Evolutionary conservation across 2,329 filamentous ascomycete genomes (phyloP), one percentile per base, ranked within the genome.

Genomic region (Cladorrhinum sp.): DNA sequence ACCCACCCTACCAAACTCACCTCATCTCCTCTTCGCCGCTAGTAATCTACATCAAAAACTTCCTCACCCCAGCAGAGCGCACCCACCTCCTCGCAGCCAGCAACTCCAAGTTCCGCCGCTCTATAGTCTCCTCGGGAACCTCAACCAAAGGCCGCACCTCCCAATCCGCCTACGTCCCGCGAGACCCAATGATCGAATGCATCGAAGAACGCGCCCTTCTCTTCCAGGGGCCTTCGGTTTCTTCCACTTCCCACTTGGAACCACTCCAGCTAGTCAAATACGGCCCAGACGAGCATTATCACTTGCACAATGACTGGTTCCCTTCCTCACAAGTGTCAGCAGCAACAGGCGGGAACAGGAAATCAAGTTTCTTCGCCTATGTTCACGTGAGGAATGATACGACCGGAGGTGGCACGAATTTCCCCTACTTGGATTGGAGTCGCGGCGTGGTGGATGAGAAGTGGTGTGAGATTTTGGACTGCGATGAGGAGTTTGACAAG

Each of bases 251-350:
- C 1, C 72, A 78, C 59, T 71, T 81, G 8, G 79, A 81, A 69
- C 78, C 79, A 0, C 67, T 82, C 12, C 79, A 81, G 67, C 75
- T 81, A 3, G 79, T 81, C 58, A 76, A 75, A 64, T 82, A 82
- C 66, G 75, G 69, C 33, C 62, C 67, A 10, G 76, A 76, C n/a
- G 76, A 79, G 66, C 76, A 73, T 60, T 81, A 79, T 68, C 77
- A 80, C 66, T 79, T 77, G 67, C 80, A 82, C 71, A 80, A 78
- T 2, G 80, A 82, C 71, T 82, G 80, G 80, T 81, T 79, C 71
- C 75, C 75, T 3, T 74, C 76, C 55, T 62, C 70, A 1, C 63
- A 70, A 2, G 74, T 77, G 50, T 72, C 75, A 14, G 71, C 73
- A 9, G 72, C 69, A 0, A 65, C 74, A 9, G 79, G 79, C 9